Evolutionary conservation across 2,329 filamentous ascomycete species (phyloP).

Genomic region (Pseudopyricularia cyperi): DNA sequence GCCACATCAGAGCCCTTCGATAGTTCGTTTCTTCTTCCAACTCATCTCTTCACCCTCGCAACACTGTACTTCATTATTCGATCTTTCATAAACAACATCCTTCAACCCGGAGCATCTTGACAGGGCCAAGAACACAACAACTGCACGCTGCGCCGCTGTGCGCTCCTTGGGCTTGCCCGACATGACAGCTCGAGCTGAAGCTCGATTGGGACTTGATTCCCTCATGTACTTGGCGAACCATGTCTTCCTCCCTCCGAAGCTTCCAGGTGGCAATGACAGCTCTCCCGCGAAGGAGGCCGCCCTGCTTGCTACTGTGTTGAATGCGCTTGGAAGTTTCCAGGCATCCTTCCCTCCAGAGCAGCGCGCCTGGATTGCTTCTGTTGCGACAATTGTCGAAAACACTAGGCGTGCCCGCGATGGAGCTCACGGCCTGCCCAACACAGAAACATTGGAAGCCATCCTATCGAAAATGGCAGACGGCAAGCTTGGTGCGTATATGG

Average conservation of each 20-base stretch:
- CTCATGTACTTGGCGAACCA: background rate
- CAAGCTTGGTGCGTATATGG: background rate
- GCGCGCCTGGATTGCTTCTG: background rate
- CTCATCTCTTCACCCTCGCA: background rate
- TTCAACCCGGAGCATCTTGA: too few species aligned
- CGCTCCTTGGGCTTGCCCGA: background rate
- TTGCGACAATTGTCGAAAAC: background rate
- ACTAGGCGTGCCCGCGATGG: background rate
- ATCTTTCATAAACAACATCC: too few species aligned
- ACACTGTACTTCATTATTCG: too few species aligned
- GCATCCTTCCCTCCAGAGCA: background rate
- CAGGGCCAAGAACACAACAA: too few species aligned
- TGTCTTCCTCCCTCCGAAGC: background rate
- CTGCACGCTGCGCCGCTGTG: too few species aligned
- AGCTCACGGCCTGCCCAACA: background rate
- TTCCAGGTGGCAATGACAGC: background rate
- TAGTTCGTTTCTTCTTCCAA: background rate
- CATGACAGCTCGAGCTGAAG: background rate
- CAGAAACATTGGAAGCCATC: background rate
- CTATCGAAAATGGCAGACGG: background rate
- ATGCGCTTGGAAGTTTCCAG: background rate
- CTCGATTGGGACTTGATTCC: background rate
- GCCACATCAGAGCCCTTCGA: background rate
- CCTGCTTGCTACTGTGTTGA: background rate
- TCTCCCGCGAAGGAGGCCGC: background rate